Evolutionary conservation across 1,139 yeast species (phyloP).

Genomic region (Magnusiomyces suaveolens): DNA sequence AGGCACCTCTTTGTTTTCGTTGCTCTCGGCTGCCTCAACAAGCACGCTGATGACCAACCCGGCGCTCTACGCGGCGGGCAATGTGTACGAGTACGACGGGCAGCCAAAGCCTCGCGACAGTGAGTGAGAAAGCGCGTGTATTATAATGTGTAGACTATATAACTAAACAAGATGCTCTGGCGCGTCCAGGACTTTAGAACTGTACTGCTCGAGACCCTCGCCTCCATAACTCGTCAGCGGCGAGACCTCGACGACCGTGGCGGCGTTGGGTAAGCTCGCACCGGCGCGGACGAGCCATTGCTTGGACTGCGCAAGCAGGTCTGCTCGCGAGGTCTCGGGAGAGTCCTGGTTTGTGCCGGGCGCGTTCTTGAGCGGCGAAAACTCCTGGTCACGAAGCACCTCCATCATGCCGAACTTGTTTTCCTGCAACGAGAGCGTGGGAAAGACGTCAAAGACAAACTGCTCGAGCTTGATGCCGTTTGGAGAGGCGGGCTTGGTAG

Average conservation of each 20-base stretch:
- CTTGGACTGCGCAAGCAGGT: conserved; percentile 61
- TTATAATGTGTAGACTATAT: too few relatives aligned
- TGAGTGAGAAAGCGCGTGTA: too few relatives aligned
- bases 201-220: conserved; percentile 60
- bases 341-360: conserved; percentile 73
- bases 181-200: conserved; percentile 35
- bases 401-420: conserved; percentile 73
- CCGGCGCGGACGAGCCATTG: conserved; percentile 67
- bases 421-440: conserved; percentile 56
- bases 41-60: conserved; percentile 6
- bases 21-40: conserved; percentile 4
- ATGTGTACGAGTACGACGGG: background rate
- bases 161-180: conserved; percentile 5
- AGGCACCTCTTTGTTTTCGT: background rate
- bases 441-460: conserved; percentile 93
- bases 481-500: conserved; percentile 53
- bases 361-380: conserved; percentile 90
- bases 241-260: conserved; percentile 62
- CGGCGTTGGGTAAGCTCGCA: conserved; percentile 40
- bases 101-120: too few relatives aligned
- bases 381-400: conserved; percentile 75
- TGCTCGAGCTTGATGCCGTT: conserved; percentile 95
- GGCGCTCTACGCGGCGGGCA: background rate
- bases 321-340: conserved; percentile 69
- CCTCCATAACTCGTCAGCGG: conserved; percentile 73